Evolutionary conservation across 164 flowering plant genomes (phyloP).

Genomic region (Piper betle): DNA sequence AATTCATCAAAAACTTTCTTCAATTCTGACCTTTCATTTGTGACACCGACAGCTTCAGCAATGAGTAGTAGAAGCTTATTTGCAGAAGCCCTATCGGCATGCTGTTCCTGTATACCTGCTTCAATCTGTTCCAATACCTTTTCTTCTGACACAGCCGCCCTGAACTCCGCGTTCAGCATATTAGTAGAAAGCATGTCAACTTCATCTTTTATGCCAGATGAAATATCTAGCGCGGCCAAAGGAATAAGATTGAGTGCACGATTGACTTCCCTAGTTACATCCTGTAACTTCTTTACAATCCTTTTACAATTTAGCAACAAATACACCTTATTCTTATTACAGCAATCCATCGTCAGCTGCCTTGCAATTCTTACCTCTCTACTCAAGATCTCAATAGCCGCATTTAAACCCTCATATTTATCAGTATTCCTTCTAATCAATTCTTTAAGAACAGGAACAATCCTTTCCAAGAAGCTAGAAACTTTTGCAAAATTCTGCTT

Average conservation of each 20-base stretch:
- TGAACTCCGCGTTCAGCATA: constrained; percentile 44
- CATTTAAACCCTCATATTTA: constrained; percentile 26
- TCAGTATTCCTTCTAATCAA: constrained; percentile 17
- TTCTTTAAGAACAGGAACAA: constrained; percentile 39
- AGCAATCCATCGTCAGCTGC: constrained; percentile 34
- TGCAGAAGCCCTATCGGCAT: constrained; percentile 50
- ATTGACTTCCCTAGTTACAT: constrained; percentile 35
- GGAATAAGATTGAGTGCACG: constrained; percentile 44
- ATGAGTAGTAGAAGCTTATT: constrained; percentile 42
- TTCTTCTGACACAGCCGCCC: constrained; percentile 44
- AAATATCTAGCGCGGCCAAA: constrained; percentile 36
- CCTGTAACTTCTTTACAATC: constrained; percentile 29
- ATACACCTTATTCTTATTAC: constrained; percentile 44
- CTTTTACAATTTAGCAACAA: constrained; percentile 42
- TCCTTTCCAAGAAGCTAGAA: constrained; percentile 31
- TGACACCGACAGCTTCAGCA: constrained; percentile 52
- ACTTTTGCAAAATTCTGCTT: constrained; percentile 40
- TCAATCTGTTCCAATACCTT: constrained; percentile 52
- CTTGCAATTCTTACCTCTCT: constrained; percentile 34
- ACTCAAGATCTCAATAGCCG: constrained; percentile 27
- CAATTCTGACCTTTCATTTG: constrained; percentile 32
- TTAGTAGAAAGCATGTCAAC: constrained; percentile 24
- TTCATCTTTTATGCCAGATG: constrained; percentile 30
- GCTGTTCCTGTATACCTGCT: constrained; percentile 52
- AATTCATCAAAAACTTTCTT: constrained; percentile 56